A percentile compares a stretch with the other conserved stretches of the same genome.
Evolutionary conservation across 345 rosid genomes (phyloP).

Genomic region (Citrus maxima): DNA sequence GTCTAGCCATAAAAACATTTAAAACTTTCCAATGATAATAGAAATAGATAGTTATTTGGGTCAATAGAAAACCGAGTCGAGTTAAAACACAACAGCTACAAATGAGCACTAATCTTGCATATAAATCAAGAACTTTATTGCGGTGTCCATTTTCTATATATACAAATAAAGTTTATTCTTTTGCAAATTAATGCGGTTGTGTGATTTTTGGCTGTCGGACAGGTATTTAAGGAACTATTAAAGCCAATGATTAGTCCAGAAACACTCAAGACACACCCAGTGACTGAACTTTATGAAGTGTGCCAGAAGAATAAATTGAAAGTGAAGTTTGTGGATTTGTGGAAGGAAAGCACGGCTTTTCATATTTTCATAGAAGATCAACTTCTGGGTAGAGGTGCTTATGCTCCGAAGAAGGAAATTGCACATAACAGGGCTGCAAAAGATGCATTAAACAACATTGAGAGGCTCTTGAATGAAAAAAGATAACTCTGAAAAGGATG

Average conservation of each 20-base stretch:
- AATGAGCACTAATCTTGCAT: too few relatives aligned
- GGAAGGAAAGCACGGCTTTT: slow-evolving; percentile 34
- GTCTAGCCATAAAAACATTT: neutral
- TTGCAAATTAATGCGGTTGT: too few relatives aligned
- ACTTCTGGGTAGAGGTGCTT: slow-evolving; percentile 36
- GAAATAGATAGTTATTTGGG: too few relatives aligned
- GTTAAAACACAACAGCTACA: too few relatives aligned
- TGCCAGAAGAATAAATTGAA: slow-evolving; percentile 58
- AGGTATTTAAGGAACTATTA: slow-evolving; percentile 54
- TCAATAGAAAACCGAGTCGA: too few relatives aligned
- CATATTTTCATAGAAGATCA: slow-evolving; percentile 35
- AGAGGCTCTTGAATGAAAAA: neutral
- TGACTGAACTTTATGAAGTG: slow-evolving; percentile 42
- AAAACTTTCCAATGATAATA: neutral
- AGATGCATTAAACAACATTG: slow-evolving; percentile 48
- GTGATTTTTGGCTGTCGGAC: neutral
- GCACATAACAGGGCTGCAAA: slow-evolving; percentile 61
- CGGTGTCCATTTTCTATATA: too few relatives aligned
- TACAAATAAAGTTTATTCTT: too few relatives aligned
- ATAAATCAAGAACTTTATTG: too few relatives aligned
- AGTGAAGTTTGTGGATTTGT: slow-evolving; percentile 39
- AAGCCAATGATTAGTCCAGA: slow-evolving; percentile 49
- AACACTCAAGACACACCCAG: slow-evolving; percentile 39
- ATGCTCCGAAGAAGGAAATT: slow-evolving; percentile 45
- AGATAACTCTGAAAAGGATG: neutral